A percentile compares a stretch with the other conserved stretches of the same genome.
phyloP scores from a whole-genome alignment of 176 grass and related monocot species.

The Melocanna baccifera region DNA sequence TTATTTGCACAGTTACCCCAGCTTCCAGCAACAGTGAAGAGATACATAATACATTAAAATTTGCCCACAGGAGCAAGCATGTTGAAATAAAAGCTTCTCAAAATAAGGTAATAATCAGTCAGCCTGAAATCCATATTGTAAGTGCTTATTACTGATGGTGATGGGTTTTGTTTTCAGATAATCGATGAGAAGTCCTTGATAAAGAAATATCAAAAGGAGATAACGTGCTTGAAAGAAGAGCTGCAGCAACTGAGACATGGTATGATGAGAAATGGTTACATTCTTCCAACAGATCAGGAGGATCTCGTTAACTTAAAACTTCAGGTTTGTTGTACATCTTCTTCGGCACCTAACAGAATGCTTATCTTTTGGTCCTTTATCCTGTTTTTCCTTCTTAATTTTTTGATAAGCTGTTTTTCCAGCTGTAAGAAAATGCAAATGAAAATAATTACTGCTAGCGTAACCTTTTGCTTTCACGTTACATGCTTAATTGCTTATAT shows the following conservation, averaged over 20 bases:
- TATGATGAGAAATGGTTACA: slow-evolving; percentile 70
- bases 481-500: not conserved
- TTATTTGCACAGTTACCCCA: slow-evolving; percentile 98
- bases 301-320: slow-evolving; percentile 98
- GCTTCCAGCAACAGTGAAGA: slow-evolving; percentile 97
- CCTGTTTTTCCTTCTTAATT: slow-evolving; percentile 15
- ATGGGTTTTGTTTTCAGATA: slow-evolving; percentile 60
- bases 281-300: slow-evolving; percentile 64
- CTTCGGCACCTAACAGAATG: not conserved
- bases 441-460: not conserved
- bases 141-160: slow-evolving; percentile 13
- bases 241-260: slow-evolving; percentile 84
- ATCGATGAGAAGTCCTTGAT: slow-evolving; percentile 99
- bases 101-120: slow-evolving; percentile 65
- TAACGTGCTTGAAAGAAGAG: slow-evolving; percentile 91
- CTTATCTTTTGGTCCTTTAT: slow-evolving; percentile 25
- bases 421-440: not conserved
- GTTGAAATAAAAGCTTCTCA: slow-evolving; percentile 97
- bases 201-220: slow-evolving; percentile 99
- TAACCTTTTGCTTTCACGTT: not conserved
- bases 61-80: slow-evolving; percentile 93
- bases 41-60: slow-evolving; percentile 98
- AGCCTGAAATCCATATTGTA: slow-evolving; percentile 5
- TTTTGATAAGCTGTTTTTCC: not conserved
- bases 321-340: slow-evolving; percentile 64